phyloP scores from a whole-genome alignment of 2,329 filamentous ascomycete genomes.

The Fulvia fulva region DNA sequence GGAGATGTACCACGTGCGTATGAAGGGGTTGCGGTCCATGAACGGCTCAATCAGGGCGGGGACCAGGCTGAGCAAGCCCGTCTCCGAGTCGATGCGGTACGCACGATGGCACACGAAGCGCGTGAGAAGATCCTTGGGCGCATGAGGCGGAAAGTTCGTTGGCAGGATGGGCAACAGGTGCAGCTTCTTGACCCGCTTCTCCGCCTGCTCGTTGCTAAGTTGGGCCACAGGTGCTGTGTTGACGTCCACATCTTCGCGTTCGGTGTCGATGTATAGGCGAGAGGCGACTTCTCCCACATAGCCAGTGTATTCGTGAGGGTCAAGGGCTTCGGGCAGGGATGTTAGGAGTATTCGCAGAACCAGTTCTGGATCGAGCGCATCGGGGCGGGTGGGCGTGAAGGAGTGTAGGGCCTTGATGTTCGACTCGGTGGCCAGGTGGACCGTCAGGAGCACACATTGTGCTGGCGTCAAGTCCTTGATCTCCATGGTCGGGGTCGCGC shows the following conservation, averaged over 20 bases:
- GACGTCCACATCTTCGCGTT: slow-evolving; percentile 43
- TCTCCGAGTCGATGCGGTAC: slow-evolving; percentile 65
- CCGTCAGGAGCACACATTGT: slow-evolving; percentile 69
- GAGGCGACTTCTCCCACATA: slow-evolving; percentile 58
- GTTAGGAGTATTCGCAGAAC: slow-evolving; percentile 70
- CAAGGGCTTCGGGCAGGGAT: slow-evolving; percentile 68
- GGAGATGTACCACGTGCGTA: slow-evolving; percentile 67
- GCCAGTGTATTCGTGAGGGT: slow-evolving; percentile 58
- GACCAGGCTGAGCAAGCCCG: slow-evolving; percentile 66
- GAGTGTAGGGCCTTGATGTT: slow-evolving; percentile 61
- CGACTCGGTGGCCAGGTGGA: slow-evolving; percentile 62
- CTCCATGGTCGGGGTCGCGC: slow-evolving; percentile 12
- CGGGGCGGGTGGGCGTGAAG: slow-evolving; percentile 55
- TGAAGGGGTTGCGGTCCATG: slow-evolving; percentile 55
- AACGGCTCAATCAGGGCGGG: slow-evolving; percentile 67
- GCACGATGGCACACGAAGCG: slow-evolving; percentile 66
- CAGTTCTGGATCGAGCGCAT: slow-evolving; percentile 60
- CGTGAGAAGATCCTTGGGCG: slow-evolving; percentile 53
- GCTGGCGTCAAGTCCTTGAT: slow-evolving; percentile 54
- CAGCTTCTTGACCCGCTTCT: slow-evolving; percentile 61
- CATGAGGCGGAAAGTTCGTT: slow-evolving; percentile 46
- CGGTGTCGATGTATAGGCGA: slow-evolving; percentile 41
- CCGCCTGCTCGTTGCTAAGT: slow-evolving; percentile 60
- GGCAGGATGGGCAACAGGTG: slow-evolving; percentile 57
- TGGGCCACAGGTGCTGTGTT: slow-evolving; percentile 55